Conservation (phyloP, 352 stramenopile species). For the Phytophthora chlamydospora region DNA sequence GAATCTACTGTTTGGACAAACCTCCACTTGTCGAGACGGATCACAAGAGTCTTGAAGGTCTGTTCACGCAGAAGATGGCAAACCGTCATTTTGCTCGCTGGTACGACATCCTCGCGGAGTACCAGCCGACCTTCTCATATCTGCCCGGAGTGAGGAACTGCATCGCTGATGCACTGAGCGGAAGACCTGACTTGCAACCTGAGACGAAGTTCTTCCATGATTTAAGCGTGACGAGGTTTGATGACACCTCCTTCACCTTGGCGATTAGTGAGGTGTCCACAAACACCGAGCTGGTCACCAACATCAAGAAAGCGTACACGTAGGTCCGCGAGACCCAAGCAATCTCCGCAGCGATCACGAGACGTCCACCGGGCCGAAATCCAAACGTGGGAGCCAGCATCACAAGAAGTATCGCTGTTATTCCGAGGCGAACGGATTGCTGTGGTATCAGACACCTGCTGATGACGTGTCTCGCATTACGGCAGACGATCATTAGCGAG, state of each 20-base stretch:
- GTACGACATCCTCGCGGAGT: slow-evolving; percentile 17
- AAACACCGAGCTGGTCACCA: background rate
- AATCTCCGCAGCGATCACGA: background rate
- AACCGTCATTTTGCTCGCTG: slow-evolving; percentile 4
- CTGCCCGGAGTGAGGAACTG: slow-evolving; percentile 27
- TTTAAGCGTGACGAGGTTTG: slow-evolving; percentile 14
- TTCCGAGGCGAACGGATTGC: background rate
- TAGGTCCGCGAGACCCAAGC: background rate
- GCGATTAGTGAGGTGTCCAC: background rate
- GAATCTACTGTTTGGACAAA: slow-evolving; percentile 1
- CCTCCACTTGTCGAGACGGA: too few species aligned
- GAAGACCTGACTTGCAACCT: slow-evolving; percentile 14
- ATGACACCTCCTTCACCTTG: background rate
- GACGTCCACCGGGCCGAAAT: background rate
- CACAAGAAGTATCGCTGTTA: background rate
- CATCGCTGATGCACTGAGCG: slow-evolving; percentile 12
- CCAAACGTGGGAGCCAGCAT: background rate
- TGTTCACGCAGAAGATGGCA: too few species aligned
- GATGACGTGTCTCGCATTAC: background rate
- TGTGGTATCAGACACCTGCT: background rate
- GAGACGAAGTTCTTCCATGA: slow-evolving; percentile 25
- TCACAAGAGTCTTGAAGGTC: too few species aligned
- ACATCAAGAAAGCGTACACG: background rate
- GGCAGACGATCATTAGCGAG: slow-evolving; percentile 8
- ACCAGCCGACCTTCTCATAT: slow-evolving; percentile 16